Conservation (phyloP, 139 green algal species). For the Haematococcus sp. region DNA sequence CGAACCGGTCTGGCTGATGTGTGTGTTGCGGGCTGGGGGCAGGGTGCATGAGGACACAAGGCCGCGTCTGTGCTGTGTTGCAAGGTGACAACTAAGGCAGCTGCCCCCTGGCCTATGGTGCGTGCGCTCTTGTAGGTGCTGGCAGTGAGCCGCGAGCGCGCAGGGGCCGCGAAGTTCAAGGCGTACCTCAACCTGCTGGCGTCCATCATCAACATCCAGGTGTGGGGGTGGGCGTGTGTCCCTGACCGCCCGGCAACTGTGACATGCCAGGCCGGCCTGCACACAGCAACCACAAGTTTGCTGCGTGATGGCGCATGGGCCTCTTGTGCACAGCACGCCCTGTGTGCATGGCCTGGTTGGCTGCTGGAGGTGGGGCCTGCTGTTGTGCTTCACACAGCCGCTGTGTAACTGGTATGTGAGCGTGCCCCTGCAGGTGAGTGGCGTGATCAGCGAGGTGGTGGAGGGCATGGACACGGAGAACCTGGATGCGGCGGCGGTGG, state of each 20-base stretch:
- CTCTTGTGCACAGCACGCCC: too few relatives aligned
- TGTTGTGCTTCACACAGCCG: slow-evolving; percentile 1
- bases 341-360: not conserved
- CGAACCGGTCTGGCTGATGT: too few relatives aligned
- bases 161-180: slow-evolving; percentile 38
- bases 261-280: not conserved
- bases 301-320: too few relatives aligned
- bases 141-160: not conserved
- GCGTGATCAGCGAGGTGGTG: not conserved
- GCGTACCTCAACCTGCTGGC: slow-evolving; percentile 37
- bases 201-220: slow-evolving; percentile 34
- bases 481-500: slow-evolving; percentile 16
- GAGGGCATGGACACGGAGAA: not conserved
- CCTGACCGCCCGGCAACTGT: not conserved
- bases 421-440: not conserved
- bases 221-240: not conserved
- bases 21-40: too few relatives aligned
- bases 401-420: not conserved
- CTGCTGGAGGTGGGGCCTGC: not conserved
- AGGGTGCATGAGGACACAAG: too few relatives aligned
- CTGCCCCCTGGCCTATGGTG: too few relatives aligned
- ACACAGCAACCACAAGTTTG: not conserved
- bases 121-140: not conserved
- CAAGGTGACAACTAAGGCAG: too few relatives aligned
- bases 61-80: too few relatives aligned